phyloP scores from a whole-genome alignment of 371 early-diverging fungal genomes.

The Apophysomyces ossiformis region DNA sequence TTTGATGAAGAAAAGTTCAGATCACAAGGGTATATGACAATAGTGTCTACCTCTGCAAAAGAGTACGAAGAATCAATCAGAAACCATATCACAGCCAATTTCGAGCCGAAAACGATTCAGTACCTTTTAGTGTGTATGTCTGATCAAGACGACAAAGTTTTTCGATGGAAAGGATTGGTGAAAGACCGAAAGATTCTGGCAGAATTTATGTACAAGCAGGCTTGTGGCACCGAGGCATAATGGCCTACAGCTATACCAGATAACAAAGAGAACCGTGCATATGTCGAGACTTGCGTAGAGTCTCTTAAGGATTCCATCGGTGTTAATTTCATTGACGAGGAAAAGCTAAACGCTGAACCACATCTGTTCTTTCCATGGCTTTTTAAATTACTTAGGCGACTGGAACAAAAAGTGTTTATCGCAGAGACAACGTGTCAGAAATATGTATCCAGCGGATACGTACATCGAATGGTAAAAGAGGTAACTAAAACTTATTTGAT shows the following conservation, averaged over 20 bases:
- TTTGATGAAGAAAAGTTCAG: no score
- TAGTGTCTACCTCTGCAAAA: no score
- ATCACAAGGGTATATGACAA: no score
- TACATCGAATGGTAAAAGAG: not conserved
- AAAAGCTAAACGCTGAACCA: not conserved
- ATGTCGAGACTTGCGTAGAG: not conserved
- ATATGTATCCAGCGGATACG: not conserved
- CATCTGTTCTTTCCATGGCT: no score
- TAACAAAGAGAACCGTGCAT: not conserved
- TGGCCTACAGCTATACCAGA: not conserved
- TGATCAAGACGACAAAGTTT: not conserved
- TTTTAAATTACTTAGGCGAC: no score
- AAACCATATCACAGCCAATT: no score
- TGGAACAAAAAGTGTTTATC: no score
- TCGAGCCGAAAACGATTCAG: not conserved
- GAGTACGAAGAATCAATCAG: no score
- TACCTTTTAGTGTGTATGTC: not conserved
- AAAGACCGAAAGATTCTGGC: not conserved
- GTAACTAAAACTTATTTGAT: not conserved
- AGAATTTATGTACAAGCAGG: not conserved
- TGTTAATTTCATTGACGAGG: not conserved
- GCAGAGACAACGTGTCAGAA: no score
- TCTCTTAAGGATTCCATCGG: not conserved
- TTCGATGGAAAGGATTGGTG: conserved; percentile 1
- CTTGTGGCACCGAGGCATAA: not conserved